phyloP scores from a whole-genome alignment of 495 filamentous ascomycete species.

The Xylaria flabelliformis region DNA sequence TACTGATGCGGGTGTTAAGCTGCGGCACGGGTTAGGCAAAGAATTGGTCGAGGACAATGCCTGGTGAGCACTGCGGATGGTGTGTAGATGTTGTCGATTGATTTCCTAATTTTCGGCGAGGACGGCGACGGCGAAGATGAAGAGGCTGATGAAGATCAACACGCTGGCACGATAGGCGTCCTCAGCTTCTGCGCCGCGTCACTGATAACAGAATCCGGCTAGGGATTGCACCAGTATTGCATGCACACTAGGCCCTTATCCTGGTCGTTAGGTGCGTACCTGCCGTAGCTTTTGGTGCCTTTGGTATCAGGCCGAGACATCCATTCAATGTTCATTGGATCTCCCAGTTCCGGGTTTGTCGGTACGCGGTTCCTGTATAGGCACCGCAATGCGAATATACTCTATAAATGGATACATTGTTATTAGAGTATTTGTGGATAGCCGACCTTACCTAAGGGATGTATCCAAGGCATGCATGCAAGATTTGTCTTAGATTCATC shows the following conservation, averaged over 20 bases:
- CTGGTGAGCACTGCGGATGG: neutral
- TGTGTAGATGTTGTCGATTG: neutral
- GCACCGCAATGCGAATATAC: neutral
- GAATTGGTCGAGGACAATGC: neutral
- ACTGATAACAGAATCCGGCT: constrained; percentile 9
- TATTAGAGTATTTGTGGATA: neutral
- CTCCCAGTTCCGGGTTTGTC: neutral
- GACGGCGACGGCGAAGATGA: neutral
- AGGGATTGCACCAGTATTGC: too few species aligned
- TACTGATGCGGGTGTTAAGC: neutral
- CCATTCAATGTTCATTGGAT: neutral
- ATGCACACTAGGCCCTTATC: neutral
- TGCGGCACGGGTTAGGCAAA: neutral
- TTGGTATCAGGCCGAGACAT: neutral
- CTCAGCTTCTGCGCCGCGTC: constrained; percentile 13
- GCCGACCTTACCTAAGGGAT: neutral
- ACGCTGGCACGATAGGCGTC: neutral
- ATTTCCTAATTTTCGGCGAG: neutral
- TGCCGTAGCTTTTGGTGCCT: neutral
- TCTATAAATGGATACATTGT: neutral
- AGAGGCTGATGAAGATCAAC: neutral
- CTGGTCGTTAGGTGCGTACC: neutral
- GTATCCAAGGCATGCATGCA: too few species aligned
- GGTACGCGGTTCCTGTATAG: too few species aligned
- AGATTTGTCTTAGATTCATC: neutral